Base-by-base conservation (phyloP, 1,284 basidiomycete species). In the Paramarasmius palmivorus region DNA sequence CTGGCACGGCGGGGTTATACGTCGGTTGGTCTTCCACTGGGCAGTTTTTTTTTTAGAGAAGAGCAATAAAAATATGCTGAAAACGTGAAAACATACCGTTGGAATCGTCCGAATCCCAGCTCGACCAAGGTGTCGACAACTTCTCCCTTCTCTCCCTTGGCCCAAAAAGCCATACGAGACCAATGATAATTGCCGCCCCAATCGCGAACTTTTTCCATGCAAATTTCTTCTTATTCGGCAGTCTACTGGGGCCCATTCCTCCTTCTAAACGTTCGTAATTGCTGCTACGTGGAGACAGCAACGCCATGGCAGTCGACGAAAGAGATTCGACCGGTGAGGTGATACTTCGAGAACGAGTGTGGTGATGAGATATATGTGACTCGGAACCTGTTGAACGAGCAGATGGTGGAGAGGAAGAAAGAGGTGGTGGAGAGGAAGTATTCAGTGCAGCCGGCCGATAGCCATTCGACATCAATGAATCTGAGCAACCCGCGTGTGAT, bases 191-290 rank as follows among this genome's bases (percentile, higher is more conserved):
- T 2, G 66, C 73, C 47, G 79, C 83, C 2, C 73, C 83, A 10
- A 88, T 66, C 2, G 77, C 81, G 52, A 87, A 77, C 70, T 82
- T 86, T 68, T 83, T 88, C 88, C 88, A 90, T n/a, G 65, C 68
- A 52, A 74, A 69, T 4, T 67, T 60, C 41, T 61, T 56, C 56
- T 64, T 70, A 51, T 64, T 68, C 37, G 62, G 57, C 25, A 62
- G 54, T 19, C 75, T 71, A 54, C 68, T 66, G 4, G 78, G 73
- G 8, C 81, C 82, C 67, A 83, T 74, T 10, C 85, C 86, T 39
- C 77, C 73, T 65, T 88, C 86, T 36, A 88, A 74, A 36, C 83
- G 76, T 52, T 87, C 84, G 65, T 86, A 88, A 64, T 78, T 77
- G 59, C 68, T 72, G 59, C 69, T 80, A 34, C 77, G 68, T 2